Conservation (phyloP, 1,284 basidiomycete species). For the Anthracocystis panici-leucophaei region DNA sequence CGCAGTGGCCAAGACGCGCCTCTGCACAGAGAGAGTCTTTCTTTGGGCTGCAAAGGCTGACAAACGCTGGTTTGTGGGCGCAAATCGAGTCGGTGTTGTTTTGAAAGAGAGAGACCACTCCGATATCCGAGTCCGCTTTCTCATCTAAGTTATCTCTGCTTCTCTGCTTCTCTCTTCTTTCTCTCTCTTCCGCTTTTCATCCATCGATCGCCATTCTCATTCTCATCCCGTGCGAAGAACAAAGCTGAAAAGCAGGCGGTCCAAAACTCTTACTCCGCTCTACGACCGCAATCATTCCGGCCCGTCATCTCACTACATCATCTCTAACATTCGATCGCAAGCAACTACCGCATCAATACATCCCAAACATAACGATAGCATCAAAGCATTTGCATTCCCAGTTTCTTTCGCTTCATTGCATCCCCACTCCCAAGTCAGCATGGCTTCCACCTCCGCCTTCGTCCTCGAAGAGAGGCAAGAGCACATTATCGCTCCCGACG, state of each 20-base stretch:
- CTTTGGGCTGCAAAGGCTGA: not conserved
- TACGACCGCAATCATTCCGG: no score
- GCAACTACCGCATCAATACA: not conserved
- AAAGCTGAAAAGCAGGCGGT: no score
- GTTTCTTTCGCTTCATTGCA: not conserved
- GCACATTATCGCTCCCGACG: slow-evolving; percentile 55
- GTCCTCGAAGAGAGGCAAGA: slow-evolving; percentile 29
- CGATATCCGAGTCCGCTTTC: slow-evolving; percentile 9
- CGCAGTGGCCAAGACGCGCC: slow-evolving; percentile 14
- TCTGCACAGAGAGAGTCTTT: not conserved
- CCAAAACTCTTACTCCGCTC: no score
- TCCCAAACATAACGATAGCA: slow-evolving; percentile 1
- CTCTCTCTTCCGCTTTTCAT: not conserved
- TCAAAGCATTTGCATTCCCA: not conserved
- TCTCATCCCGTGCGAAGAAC: not conserved
- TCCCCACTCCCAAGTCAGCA: slow-evolving; percentile 3
- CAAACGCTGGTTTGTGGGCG: no score
- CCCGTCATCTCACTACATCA: no score
- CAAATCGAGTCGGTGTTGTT: slow-evolving; percentile 10
- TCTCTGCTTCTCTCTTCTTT: not conserved
- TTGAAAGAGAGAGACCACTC: slow-evolving; percentile 6
- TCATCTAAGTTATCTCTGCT: not conserved
- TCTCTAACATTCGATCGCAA: not conserved
- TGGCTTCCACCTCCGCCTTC: slow-evolving; percentile 45
- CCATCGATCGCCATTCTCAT: not conserved